phyloP scores from a whole-genome alignment of 345 rosid genomes.

The Hibiscus tridactylites region DNA sequence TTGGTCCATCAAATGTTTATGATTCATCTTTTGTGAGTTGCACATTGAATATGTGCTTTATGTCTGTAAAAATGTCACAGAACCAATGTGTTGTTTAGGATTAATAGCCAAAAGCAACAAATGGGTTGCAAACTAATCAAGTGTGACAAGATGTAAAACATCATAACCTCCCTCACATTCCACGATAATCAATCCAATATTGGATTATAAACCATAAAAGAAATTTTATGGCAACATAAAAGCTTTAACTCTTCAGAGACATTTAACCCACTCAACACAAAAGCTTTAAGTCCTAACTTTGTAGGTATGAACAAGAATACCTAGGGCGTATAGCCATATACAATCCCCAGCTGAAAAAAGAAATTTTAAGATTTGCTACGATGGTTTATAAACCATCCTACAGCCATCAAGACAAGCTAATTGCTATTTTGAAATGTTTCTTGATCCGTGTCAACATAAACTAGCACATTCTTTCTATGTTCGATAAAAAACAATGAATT shows the following conservation, averaged over 20 bases:
- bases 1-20: constrained; percentile 15
- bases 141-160: too few species aligned
- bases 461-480: background rate
- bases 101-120: constrained; percentile 9
- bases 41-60: constrained; percentile 45
- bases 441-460: background rate
- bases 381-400: background rate
- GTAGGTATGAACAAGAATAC: background rate
- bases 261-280: background rate
- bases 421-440: background rate
- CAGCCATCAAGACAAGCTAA: background rate
- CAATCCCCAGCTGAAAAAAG: background rate
- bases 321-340: background rate
- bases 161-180: too few species aligned
- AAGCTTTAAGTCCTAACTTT: background rate
- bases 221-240: too few species aligned
- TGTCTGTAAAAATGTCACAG: constrained; percentile 33
- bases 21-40: constrained; percentile 52
- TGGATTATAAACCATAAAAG: too few species aligned
- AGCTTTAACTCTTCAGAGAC: too few species aligned
- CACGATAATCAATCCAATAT: too few species aligned
- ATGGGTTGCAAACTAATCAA: background rate
- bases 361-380: background rate
- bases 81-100: constrained; percentile 4
- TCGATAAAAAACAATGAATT: background rate